Evolutionary conservation across 257 asterid species (phyloP).

Genomic region (Echites panduratus): DNA sequence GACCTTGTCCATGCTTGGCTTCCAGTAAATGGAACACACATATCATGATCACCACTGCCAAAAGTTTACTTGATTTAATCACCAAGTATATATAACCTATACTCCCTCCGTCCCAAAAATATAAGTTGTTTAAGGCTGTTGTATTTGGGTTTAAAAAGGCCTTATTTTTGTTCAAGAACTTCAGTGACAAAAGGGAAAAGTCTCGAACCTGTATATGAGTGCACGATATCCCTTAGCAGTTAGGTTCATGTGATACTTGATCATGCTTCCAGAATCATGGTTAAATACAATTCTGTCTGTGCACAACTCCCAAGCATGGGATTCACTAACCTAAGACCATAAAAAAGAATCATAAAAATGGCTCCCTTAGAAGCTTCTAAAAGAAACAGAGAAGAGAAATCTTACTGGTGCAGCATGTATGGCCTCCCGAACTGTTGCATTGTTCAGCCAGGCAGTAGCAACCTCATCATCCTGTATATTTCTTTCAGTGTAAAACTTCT

Average conservation of each 20-base stretch:
- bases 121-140: too few species aligned
- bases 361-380: constrained; percentile 11
- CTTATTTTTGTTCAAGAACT: too few species aligned
- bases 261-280: constrained; percentile 95
- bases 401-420: constrained; percentile 82
- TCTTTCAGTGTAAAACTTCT: constrained; percentile 6
- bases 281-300: constrained; percentile 46
- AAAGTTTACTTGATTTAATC: not conserved
- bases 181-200: too few species aligned
- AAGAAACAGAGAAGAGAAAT: constrained; percentile 11
- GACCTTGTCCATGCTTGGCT: constrained; percentile 87
- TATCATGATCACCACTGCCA: constrained; percentile 93
- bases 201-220: constrained; percentile 43
- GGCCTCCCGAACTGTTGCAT: constrained; percentile 73
- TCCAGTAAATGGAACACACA: constrained; percentile 97
- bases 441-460: constrained; percentile 75
- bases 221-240: constrained; percentile 79
- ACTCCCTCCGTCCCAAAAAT: too few species aligned
- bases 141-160: too few species aligned
- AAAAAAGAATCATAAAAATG: constrained; percentile 8
- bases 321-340: constrained; percentile 33
- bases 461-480: constrained; percentile 68
- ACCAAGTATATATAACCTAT: not conserved
- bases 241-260: constrained; percentile 80
- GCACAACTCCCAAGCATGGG: constrained; percentile 68